Percentiles rank a stretch among this genome's conserved stretches.
Evolutionary conservation across 2,329 filamentous ascomycete species (phyloP).

Genomic region (Fusarium ramigenum): DNA sequence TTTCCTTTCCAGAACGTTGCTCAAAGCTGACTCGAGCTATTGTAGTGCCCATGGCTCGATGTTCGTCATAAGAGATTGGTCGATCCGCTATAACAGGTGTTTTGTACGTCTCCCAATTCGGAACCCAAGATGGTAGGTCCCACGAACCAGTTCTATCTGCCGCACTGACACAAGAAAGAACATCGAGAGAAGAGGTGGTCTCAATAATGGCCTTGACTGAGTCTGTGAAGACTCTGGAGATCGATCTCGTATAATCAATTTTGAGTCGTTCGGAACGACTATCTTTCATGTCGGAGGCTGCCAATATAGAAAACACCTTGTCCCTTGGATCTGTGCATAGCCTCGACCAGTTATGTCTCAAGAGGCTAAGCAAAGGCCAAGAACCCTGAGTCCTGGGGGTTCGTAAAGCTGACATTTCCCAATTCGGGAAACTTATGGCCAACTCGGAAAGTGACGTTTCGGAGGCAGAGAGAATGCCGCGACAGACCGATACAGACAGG

Average conservation of each 20-base stretch:
- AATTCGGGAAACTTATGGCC: not conserved
- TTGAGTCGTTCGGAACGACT: not conserved
- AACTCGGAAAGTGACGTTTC: not conserved
- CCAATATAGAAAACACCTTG: not conserved
- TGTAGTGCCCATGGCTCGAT: not conserved
- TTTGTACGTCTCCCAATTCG: not conserved
- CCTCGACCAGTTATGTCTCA: not conserved
- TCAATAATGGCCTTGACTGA: not conserved
- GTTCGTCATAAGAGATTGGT: not conserved
- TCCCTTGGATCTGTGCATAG: not conserved
- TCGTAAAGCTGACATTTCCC: not conserved
- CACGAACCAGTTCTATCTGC: not conserved
- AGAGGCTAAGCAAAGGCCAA: not conserved
- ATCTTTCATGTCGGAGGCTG: not conserved
- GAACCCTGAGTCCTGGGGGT: not conserved
- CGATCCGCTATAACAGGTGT: not conserved
- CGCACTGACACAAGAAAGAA: not conserved
- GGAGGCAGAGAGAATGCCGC: not conserved
- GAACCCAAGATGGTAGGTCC: not conserved
- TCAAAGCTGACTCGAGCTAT: not conserved
- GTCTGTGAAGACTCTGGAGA: not conserved
- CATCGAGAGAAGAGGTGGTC: not conserved
- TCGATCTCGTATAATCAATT: not conserved
- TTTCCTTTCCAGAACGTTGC: fast-evolving
- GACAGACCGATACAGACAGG: not conserved